Evolutionary conservation across 306 rosid species (phyloP).

Genomic region (Leucaena leucocephala): DNA sequence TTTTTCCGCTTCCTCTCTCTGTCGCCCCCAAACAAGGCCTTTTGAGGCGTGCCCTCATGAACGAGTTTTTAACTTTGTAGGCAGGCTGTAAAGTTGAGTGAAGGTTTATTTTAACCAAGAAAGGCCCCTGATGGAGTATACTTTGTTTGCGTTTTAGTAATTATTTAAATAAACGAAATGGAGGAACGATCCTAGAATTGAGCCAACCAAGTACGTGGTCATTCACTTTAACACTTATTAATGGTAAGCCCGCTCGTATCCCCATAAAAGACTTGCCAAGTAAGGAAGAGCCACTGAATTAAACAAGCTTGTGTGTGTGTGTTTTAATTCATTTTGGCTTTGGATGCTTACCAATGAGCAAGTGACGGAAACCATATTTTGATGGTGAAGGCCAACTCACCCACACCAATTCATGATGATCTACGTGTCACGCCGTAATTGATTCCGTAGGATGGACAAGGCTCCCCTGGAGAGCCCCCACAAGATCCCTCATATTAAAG

Average conservation of each 20-base stretch:
- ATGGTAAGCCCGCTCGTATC: neutral
- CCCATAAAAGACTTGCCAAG: neutral
- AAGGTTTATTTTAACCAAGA: slow-evolving; percentile 20
- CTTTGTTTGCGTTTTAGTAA: neutral
- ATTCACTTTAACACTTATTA: slow-evolving; percentile 19
- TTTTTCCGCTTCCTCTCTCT: neutral
- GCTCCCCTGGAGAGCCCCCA: neutral
- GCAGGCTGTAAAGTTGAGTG: slow-evolving; percentile 1
- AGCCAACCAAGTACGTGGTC: neutral
- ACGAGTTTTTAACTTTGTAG: neutral
- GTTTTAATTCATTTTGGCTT: neutral
- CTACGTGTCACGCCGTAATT: neutral
- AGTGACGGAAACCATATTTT: neutral
- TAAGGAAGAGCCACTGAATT: neutral
- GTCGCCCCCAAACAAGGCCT: slow-evolving; percentile 26
- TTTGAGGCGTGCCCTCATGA: neutral
- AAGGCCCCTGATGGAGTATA: slow-evolving; percentile 3
- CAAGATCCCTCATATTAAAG: neutral
- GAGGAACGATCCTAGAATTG: slow-evolving; percentile 13
- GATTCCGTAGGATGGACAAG: neutral
- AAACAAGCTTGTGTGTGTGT: too few species aligned
- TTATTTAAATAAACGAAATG: neutral
- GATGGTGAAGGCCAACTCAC: slow-evolving; percentile 14
- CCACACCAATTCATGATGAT: slow-evolving; percentile 1
- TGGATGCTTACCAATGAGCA: neutral